phyloP scores from a whole-genome alignment of 1,139 yeast species.

The Diutina siamensis region DNA sequence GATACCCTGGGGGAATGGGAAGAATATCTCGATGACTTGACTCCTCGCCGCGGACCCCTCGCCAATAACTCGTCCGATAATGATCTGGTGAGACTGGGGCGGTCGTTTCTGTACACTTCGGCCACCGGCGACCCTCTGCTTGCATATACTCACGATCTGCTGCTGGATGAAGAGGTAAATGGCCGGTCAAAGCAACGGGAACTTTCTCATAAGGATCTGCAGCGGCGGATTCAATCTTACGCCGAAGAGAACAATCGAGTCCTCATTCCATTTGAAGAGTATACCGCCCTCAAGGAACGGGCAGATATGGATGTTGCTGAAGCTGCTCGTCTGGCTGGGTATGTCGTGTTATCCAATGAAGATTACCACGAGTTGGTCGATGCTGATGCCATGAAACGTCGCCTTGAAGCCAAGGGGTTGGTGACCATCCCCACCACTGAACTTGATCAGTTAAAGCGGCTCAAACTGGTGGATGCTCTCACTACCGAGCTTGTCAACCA shows the following conservation, averaged over 20 bases:
- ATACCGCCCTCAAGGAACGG: background rate
- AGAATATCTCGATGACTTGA: slow-evolving; percentile 23
- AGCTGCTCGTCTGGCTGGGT: slow-evolving; percentile 15
- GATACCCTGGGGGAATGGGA: slow-evolving; percentile 23
- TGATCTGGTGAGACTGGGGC: background rate
- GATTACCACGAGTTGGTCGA: slow-evolving; percentile 20
- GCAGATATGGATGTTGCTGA: background rate
- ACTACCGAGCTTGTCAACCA: background rate
- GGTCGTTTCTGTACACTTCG: background rate
- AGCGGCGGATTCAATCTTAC: background rate
- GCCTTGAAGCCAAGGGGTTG: slow-evolving; percentile 21
- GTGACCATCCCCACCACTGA: slow-evolving; percentile 22
- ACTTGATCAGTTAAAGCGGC: slow-evolving; percentile 11
- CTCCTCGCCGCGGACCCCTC: background rate
- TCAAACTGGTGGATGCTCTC: background rate
- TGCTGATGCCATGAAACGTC: slow-evolving; percentile 25
- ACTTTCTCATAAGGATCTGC: background rate
- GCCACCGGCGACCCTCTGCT: background rate
- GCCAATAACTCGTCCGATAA: background rate
- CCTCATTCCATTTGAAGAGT: background rate
- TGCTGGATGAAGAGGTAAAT: background rate
- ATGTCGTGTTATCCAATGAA: slow-evolving; percentile 15
- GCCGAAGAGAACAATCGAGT: background rate
- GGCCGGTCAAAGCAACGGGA: background rate
- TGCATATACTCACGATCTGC: background rate